Base-by-base conservation (phyloP, 768 basidiomycete species). In the Tephrocybe sp. region DNA sequence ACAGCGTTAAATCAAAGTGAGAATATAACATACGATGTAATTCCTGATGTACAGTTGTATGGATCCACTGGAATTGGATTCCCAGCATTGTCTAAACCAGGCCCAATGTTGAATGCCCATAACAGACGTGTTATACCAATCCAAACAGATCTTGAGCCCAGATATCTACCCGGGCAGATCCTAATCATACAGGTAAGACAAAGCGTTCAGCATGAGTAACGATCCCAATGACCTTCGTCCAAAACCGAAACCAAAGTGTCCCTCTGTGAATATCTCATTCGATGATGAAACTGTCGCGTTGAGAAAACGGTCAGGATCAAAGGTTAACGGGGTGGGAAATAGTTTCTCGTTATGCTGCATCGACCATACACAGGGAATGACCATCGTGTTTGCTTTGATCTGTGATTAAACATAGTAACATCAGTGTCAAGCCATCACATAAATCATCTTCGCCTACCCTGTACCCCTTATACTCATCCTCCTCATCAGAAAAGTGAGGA, bases 331-430 rank as follows among this genome's bases (percentile, higher is more conserved):
- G 20, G n/a, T 21, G 11, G 49, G 41, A 43, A 50, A 50, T 8
- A 44, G 25, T 44, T 37, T 26, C 24, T 50, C 49, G 25, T 50
- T 50, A 18, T 43, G 49, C 49, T 50, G 41, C 49, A 50, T 43
- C 5, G 49, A 50, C 49, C 49, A 50, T 2, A 50, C n/a, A 21
- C 49, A 50, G 4, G 49, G 49, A 9, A 50, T 50, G 15, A 50
- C 49, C 14, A 37, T 44, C 4, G 41, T 50, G 12, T 50, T 50
- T 30, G 47, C 48, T 15, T 49, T 44, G 33, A 50, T 37, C 49
- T 50, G 20, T 18, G 23, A 9, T 11, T 30, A n/a, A 43, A 18
- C 28, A n/a, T 14, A 6, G n/a, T 39, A 39, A 17, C 38, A 6
- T 6, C 18, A 6, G n/a, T 3, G 5, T 20, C 20, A 18, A 5